Percentiles rank a stretch among this genome's conserved stretches.
phyloP scores from a whole-genome alignment of 1,284 basidiomycete species.

The Ceratobasidium sp. region DNA sequence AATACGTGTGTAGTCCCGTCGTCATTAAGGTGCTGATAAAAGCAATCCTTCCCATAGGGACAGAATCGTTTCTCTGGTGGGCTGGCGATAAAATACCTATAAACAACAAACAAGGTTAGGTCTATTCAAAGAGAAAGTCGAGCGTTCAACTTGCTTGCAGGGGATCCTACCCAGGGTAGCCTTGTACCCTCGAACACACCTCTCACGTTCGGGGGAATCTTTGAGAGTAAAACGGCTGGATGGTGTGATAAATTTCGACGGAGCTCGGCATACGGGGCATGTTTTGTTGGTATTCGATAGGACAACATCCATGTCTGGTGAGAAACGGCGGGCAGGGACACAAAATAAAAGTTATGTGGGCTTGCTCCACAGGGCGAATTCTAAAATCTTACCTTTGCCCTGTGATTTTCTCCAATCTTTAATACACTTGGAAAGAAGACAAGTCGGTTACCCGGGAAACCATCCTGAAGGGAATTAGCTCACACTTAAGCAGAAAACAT shows the following conservation, averaged over 20 bases:
- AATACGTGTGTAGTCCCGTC: conserved; percentile 42
- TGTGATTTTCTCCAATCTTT: conserved; percentile 44
- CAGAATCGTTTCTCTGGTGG: conserved; percentile 42
- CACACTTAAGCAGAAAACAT: conserved; percentile 45
- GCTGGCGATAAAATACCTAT: conserved; percentile 42
- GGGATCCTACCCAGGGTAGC: conserved; percentile 41
- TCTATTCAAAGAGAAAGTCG: neutral
- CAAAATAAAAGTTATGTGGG: neutral
- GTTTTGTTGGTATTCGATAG: conserved; percentile 45
- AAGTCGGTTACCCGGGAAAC: neutral
- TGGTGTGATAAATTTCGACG: conserved; percentile 45
- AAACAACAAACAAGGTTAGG: neutral
- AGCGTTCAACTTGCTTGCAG: conserved; percentile 43
- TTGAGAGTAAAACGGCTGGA: conserved; percentile 44
- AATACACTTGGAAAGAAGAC: conserved; percentile 41
- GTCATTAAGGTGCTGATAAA: conserved; percentile 45
- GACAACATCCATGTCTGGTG: conserved; percentile 39
- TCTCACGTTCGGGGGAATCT: conserved; percentile 43
- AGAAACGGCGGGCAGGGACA: neutral
- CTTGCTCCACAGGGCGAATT: neutral
- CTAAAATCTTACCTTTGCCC: conserved; percentile 14
- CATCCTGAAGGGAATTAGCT: neutral
- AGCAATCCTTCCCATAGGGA: conserved; percentile 46
- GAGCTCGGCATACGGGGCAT: conserved; percentile 45
- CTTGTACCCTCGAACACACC: conserved; percentile 45